Conservation (phyloP, 352 stramenopile genomes). For the Pythium myriotylum region DNA sequence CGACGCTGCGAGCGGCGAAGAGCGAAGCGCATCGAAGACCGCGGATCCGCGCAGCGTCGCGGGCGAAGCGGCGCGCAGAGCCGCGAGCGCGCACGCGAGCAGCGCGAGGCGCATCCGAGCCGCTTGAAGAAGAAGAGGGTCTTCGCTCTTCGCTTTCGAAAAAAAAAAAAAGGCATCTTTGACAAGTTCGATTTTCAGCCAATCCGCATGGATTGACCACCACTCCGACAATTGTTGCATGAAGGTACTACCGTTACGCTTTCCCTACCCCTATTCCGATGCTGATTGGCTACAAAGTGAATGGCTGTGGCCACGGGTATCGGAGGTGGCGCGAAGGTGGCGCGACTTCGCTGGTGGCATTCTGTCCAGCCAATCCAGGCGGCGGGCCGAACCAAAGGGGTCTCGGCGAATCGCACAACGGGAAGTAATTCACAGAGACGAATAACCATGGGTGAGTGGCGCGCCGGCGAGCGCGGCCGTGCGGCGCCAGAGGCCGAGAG, state of each 20-base stretch:
- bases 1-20: not conserved
- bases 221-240: constrained; percentile 19
- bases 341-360: constrained; percentile 33
- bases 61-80: not conserved
- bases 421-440: constrained; percentile 40
- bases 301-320: constrained; percentile 1
- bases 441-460: constrained; percentile 37
- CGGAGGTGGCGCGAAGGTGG: constrained; percentile 21
- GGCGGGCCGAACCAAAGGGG: constrained; percentile 2
- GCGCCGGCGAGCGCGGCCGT: not conserved
- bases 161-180: not conserved
- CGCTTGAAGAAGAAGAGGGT: constrained; percentile 3
- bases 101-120: no score
- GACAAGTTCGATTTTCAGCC: constrained; percentile 5
- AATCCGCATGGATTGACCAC: constrained; percentile 11
- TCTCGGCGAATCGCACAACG: constrained; percentile 36
- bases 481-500: not conserved
- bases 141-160: constrained; percentile 5
- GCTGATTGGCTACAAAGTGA: constrained; percentile 27
- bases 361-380: constrained; percentile 33
- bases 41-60: not conserved
- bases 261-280: constrained; percentile 15
- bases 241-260: constrained; percentile 11
- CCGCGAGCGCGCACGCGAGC: no score
- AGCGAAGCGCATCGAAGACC: constrained; percentile 13